phyloP scores from a whole-genome alignment of 306 rosid genomes.

The Lathyrus tuberosus region DNA sequence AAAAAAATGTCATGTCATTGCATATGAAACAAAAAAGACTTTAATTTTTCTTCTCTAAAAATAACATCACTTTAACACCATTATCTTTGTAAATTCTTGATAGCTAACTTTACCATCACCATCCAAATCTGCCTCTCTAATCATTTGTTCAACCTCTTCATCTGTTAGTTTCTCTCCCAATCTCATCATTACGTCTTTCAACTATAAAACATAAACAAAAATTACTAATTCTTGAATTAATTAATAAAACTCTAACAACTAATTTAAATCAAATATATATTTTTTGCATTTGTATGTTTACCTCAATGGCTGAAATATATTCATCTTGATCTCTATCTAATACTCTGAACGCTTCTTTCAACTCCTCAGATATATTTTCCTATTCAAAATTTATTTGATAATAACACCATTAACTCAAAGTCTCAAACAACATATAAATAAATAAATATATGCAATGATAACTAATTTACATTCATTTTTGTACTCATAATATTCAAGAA shows the following conservation, averaged over 20 bases:
- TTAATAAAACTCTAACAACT: too few relatives aligned
- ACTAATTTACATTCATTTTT: conserved; percentile 65
- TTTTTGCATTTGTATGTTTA: too few relatives aligned
- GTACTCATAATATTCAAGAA: conserved; percentile 54
- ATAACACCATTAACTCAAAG: too few relatives aligned
- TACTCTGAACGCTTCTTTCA: neutral
- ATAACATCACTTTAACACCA: neutral
- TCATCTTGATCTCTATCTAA: neutral
- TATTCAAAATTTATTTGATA: conserved; percentile 15
- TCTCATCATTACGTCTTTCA: neutral
- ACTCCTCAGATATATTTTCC: conserved; percentile 57
- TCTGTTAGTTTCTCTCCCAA: neutral
- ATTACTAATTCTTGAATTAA: too few relatives aligned
- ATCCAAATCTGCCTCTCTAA: conserved; percentile 8
- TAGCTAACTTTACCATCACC: conserved; percentile 11
- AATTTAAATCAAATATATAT: too few relatives aligned
- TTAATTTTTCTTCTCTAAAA: too few relatives aligned
- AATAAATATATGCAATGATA: too few relatives aligned
- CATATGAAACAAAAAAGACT: too few relatives aligned
- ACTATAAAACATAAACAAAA: neutral
- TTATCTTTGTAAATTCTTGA: neutral
- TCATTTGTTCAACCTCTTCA: conserved; percentile 3
- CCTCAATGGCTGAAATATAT: neutral
- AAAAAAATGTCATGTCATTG: too few relatives aligned
- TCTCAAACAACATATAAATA: too few relatives aligned